Percentiles rank a stretch among this genome's conserved stretches.
Conservation (phyloP, 805 yeast genomes). For the Schizosaccharomyces lindneri region DNA sequence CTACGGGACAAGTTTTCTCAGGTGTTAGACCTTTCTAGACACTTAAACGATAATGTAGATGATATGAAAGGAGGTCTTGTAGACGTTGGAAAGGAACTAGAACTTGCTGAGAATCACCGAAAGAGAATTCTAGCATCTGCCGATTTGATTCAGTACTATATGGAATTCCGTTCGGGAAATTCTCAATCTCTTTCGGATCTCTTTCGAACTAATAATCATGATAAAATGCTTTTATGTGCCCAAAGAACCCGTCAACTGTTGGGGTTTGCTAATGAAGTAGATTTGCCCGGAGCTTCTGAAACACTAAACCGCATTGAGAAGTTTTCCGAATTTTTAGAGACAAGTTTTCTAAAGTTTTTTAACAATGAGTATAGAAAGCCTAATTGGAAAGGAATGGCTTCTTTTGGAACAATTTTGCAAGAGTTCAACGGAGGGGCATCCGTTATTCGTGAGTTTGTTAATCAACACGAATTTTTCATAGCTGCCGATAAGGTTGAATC, state of each 20-base stretch:
- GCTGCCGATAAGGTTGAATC: constrained; percentile 21
- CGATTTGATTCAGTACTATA: not conserved
- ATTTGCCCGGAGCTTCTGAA: constrained; percentile 7
- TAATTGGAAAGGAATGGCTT: constrained; percentile 41
- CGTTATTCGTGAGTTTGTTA: constrained; percentile 60
- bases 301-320: constrained; percentile 29
- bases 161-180: not conserved
- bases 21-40: not conserved
- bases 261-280: not conserved
- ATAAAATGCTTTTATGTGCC: not conserved
- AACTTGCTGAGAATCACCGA: not conserved
- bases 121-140: not conserved
- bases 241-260: not conserved
- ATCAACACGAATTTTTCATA: constrained; percentile 48
- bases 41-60: not conserved
- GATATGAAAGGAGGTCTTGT: not conserved
- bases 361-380: constrained; percentile 47
- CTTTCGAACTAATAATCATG: not conserved
- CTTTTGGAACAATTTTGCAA: constrained; percentile 36
- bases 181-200: not conserved
- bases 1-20: not conserved
- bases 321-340: constrained; percentile 57
- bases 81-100: not conserved
- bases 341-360: constrained; percentile 39
- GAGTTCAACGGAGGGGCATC: constrained; percentile 68